Evolutionary conservation across 148 eudicot genomes (phyloP), one percentile per base, ranked within the genome.

Genomic region (Arctostaphylos glauca): DNA sequence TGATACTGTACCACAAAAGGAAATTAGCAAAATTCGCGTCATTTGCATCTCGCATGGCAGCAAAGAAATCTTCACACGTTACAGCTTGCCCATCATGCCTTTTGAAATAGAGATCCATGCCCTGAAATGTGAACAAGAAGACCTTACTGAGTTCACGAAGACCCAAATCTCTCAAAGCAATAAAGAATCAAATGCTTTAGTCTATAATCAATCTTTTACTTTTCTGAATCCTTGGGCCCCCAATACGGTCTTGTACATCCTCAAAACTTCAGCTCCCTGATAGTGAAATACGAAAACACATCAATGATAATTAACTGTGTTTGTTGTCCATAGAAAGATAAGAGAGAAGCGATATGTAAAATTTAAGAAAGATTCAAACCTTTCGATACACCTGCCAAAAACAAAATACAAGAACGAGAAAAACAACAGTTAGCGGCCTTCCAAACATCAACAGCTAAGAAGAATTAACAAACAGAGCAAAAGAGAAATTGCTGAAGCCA

Each of bases 1-100:
- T 16, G 48, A 47, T 18, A 47, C 85, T 83, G 74, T 83, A 97
- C 99, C 99, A 97, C 77, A 85, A 83, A 71, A 97, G 89, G 88
- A 97, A 94, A 86, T 97, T 97, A 84, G 98, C 87, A 81, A 97
- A 94, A 84, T 97, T 98, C 56, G 92, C 98, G 89, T 86, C 85
- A 84, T 97, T 97, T 44, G 98, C 99, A 88, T 97, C 99, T 84
- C 92, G 89, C 98, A 94, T 97, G 80, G 99, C 96, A 82, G 99
- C 95, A 81, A 70, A 94, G 87, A 97, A 94, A 87, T 97, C 97
- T 88, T 97, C 98, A 85, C 99, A 97, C 15, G 99, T 94, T 74
- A 97, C 98, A 52, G 99, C 99, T 91, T 97, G 99, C 74, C 96
- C 99, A 73, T 97, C 99, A 80, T 94, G 99, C 87, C 97, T 93